Conservation (phyloP, 345 rosid species). For the Hirschfeldia incana region DNA sequence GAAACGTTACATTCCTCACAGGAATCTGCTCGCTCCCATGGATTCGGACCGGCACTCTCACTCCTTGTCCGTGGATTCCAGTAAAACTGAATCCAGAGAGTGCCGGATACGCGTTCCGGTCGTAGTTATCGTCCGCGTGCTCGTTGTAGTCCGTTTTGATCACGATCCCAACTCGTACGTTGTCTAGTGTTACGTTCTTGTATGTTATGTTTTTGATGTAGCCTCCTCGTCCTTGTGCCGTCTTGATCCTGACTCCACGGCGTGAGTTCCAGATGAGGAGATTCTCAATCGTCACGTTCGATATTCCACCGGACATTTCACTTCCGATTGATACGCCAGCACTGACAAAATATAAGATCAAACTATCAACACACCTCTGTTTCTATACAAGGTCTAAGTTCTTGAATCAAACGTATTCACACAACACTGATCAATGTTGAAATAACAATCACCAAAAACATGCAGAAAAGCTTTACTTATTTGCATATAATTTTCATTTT, state of each 20-base stretch:
- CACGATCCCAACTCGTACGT: slow-evolving; percentile 82
- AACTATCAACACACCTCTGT: background rate
- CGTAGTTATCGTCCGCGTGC: slow-evolving; percentile 71
- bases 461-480: background rate
- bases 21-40: slow-evolving; percentile 84
- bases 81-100: slow-evolving; percentile 61
- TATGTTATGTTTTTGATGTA: slow-evolving; percentile 63
- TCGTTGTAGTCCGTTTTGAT: slow-evolving; percentile 91
- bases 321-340: slow-evolving; percentile 92
- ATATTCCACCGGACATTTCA: slow-evolving; percentile 93
- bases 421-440: background rate
- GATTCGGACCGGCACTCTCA: slow-evolving; percentile 80
- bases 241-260: slow-evolving; percentile 84
- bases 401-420: background rate
- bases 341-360: slow-evolving; percentile 40
- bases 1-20: slow-evolving; percentile 66
- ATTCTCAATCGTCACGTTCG: slow-evolving; percentile 74
- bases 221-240: slow-evolving; percentile 90
- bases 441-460: background rate
- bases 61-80: slow-evolving; percentile 78
- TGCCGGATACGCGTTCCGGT: slow-evolving; percentile 63
- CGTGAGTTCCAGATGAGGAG: slow-evolving; percentile 76
- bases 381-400: background rate
- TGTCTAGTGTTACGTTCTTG: slow-evolving; percentile 70
- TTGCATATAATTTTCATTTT: no score